Percentiles rank a stretch among this genome's conserved stretches.
Conservation (phyloP, 1,139 yeast genomes). For the Yamadazyma taylorii region DNA sequence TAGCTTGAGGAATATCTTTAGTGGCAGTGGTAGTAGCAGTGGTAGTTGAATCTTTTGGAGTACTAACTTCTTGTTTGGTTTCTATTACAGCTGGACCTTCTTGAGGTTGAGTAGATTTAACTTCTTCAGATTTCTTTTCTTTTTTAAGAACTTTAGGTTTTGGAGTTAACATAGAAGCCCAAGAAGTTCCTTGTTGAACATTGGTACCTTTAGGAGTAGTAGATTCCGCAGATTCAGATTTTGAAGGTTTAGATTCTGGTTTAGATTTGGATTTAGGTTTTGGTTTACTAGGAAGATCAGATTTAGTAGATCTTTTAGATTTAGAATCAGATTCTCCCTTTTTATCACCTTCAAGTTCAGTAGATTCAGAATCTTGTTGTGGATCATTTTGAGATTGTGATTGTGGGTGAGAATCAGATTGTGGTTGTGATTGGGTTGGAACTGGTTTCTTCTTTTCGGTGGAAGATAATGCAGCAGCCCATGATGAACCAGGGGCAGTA, state of each 20-base stretch:
- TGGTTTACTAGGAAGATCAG: constrained; percentile 5
- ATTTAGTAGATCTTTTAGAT: constrained; percentile 10
- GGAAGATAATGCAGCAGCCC: constrained; percentile 53
- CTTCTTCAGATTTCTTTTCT: constrained; percentile 12
- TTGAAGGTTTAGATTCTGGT: constrained; percentile 9
- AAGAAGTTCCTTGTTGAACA: constrained; percentile 26
- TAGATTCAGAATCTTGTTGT: too few species aligned
- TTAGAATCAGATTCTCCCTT: constrained; percentile 6
- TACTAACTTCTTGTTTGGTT: constrained; percentile 14
- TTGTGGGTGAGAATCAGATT: constrained; percentile 15
- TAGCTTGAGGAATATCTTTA: not conserved
- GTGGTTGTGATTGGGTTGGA: constrained; percentile 15
- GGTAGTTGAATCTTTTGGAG: constrained; percentile 7
- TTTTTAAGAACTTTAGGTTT: constrained; percentile 33
- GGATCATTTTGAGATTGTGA: constrained; percentile 13
- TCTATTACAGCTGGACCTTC: too few species aligned
- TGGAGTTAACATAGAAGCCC: constrained; percentile 65
- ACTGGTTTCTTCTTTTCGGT: constrained; percentile 31
- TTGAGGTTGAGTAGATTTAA: constrained; percentile 11
- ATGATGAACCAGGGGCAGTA: constrained; percentile 31
- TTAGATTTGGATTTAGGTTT: constrained; percentile 10
- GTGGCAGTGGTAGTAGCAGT: constrained; percentile 4
- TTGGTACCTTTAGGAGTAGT: constrained; percentile 18
- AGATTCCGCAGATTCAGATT: constrained; percentile 24
- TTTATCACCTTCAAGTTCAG: constrained; percentile 4